Evolutionary conservation across 768 basidiomycete genomes (phyloP).

Genomic region (Tulasnella sp.): DNA sequence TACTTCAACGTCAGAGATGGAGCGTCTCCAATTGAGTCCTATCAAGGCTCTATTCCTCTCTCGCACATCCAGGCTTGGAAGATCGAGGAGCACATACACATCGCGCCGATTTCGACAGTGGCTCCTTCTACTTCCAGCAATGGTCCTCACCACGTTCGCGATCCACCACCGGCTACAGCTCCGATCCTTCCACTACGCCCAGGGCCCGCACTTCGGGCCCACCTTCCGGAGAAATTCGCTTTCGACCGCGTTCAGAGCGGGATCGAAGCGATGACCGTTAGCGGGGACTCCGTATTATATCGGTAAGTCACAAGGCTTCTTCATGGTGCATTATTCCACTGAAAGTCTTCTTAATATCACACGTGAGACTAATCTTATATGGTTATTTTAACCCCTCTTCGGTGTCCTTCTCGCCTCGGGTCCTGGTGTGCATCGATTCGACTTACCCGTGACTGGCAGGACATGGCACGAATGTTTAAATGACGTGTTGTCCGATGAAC

Average conservation of each 20-base stretch:
- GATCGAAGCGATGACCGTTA: background rate
- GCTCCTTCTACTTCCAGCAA: background rate
- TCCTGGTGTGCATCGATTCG: background rate
- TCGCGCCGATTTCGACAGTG: background rate
- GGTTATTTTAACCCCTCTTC: background rate
- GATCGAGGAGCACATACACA: background rate
- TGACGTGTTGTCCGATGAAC: too few relatives aligned
- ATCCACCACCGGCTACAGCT: background rate
- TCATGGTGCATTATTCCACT: background rate
- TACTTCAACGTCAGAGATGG: background rate
- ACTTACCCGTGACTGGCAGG: background rate
- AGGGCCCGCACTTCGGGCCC: constrained; percentile 9
- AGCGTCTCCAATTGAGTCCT: background rate
- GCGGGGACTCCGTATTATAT: background rate
- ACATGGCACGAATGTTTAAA: background rate
- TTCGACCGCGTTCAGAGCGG: background rate
- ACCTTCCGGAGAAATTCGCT: constrained; percentile 3
- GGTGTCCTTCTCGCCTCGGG: background rate
- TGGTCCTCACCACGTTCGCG: background rate
- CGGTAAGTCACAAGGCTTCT: constrained; percentile 4
- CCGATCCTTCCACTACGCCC: constrained; percentile 5
- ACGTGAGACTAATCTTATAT: background rate
- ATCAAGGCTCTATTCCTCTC: background rate
- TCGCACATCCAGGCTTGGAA: constrained; percentile 6
- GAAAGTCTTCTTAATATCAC: background rate